A percentile compares a stretch with the other conserved stretches of the same genome.
Conservation (phyloP, 768 basidiomycete species). For the Inosperma sp. region DNA sequence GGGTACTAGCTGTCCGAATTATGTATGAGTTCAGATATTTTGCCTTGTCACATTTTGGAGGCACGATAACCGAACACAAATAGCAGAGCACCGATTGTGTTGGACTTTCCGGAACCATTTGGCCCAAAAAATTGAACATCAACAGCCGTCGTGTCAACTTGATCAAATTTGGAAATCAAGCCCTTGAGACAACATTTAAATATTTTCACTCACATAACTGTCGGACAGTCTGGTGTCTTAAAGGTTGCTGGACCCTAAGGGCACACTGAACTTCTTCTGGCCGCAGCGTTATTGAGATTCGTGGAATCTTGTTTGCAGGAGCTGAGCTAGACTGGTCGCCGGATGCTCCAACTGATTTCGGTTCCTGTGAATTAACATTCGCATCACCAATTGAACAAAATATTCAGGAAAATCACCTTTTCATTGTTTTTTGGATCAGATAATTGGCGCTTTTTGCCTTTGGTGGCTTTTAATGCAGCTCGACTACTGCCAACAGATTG, state of each 20-base stretch:
- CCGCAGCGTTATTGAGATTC: background rate
- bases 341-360: too few relatives aligned
- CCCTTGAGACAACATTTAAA: background rate
- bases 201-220: background rate
- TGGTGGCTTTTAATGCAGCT: too few relatives aligned
- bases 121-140: conserved; percentile 48
- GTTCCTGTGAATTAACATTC: too few relatives aligned
- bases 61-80: conserved; percentile 99
- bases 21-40: conserved; percentile 94
- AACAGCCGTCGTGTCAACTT: background rate
- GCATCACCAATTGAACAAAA: too few relatives aligned
- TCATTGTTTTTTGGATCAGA: too few relatives aligned
- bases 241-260: background rate
- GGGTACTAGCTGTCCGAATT: conserved; percentile 88
- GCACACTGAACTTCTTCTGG: background rate
- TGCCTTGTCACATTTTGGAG: conserved; percentile 95
- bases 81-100: conserved; percentile 94
- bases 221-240: background rate
- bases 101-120: conserved; percentile 97
- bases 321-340: too few relatives aligned
- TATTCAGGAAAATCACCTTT: too few relatives aligned
- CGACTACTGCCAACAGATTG: too few relatives aligned
- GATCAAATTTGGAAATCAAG: background rate
- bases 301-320: too few relatives aligned
- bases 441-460: too few relatives aligned